Conservation (phyloP, 2,329 filamentous ascomycete genomes). For the Fusarium sterilihyphosum region DNA sequence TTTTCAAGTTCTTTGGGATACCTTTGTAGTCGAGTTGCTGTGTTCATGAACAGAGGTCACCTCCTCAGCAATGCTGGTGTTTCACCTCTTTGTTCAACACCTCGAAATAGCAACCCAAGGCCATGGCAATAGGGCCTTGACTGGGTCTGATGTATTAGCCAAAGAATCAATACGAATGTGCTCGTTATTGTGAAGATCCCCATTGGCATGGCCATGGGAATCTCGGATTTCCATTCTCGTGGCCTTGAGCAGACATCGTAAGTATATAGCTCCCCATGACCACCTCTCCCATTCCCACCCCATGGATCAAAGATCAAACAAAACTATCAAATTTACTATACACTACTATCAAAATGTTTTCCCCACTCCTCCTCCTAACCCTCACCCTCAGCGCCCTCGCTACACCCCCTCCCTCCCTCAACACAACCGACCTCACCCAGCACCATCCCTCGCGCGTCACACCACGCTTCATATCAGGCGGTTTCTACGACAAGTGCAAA, state of each 20-base stretch:
- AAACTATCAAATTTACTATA: not conserved
- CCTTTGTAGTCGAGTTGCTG: not conserved
- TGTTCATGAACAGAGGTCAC: not conserved
- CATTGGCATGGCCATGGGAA: too few relatives aligned
- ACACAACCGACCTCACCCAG: not conserved
- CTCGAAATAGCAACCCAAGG: not conserved
- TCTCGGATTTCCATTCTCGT: not conserved
- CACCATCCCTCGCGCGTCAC: not conserved
- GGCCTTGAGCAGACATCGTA: not conserved
- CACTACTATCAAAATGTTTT: not conserved
- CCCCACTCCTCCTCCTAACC: not conserved
- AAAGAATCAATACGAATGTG: not conserved
- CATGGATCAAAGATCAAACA: not conserved
- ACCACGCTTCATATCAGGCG: conserved; percentile 2
- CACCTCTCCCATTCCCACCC: not conserved
- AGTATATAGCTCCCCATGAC: not conserved
- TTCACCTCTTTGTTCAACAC: not conserved
- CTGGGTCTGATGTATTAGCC: too few relatives aligned
- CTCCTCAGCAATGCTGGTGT: not conserved
- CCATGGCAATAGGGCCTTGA: not conserved
- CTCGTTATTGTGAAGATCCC: rapidly evolving
- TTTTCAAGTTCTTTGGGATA: not conserved
- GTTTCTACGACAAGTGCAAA: conserved; percentile 23
- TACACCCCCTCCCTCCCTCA: not conserved
- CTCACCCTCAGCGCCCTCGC: not conserved